A percentile compares a stretch with the other conserved stretches of the same genome.
Conservation (phyloP, 2,329 filamentous ascomycete species). For the Verticillium tricorpus region DNA sequence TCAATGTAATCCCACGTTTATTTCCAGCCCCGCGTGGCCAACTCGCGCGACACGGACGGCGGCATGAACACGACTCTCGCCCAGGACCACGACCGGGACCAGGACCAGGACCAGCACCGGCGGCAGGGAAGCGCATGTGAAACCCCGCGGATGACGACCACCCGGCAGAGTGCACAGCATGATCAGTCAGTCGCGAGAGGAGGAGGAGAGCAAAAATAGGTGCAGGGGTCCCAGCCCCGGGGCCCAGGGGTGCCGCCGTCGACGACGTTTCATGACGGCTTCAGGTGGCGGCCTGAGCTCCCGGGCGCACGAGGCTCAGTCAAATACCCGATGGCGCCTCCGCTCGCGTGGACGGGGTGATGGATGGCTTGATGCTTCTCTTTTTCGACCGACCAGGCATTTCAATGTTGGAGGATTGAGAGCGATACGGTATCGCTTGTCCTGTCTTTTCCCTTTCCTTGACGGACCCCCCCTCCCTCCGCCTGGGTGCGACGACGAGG, state of each 20-base stretch:
- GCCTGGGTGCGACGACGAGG: background rate
- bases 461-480: background rate
- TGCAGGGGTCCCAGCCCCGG: background rate
- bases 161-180: background rate
- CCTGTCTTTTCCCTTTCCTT: background rate
- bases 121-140: background rate
- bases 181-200: background rate
- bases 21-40: background rate
- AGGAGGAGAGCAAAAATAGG: background rate
- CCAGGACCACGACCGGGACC: no score
- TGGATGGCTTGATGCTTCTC: background rate
- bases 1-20: background rate
- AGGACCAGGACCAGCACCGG: background rate
- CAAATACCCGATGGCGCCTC: background rate
- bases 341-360: background rate
- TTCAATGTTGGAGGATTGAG: background rate
- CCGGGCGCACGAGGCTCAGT: background rate
- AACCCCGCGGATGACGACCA: background rate
- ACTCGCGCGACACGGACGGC: background rate
- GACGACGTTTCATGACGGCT: slow-evolving; percentile 14
- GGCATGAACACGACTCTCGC: background rate
- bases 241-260: background rate
- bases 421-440: background rate
- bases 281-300: slow-evolving; percentile 10
- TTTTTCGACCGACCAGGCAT: background rate